These are phyloP conservation scores for Lithohypha guttulata DNA, from an alignment of 2,329 filamentous ascomycete species.

Conservation along the genomic window DNA sequence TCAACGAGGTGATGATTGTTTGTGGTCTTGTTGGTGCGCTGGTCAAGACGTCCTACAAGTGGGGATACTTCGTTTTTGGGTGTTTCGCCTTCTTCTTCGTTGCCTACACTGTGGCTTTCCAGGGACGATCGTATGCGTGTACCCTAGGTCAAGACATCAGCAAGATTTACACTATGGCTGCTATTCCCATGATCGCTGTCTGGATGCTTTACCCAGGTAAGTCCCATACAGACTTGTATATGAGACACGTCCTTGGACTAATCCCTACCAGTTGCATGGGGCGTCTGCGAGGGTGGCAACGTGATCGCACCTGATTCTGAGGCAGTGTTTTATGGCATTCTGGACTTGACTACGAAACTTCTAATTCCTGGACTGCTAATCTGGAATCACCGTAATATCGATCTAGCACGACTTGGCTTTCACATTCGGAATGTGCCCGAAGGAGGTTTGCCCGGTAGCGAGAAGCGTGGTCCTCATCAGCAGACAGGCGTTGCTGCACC, in stretches of 20 bases:
- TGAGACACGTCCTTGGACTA: no score
- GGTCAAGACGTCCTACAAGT: conserved; percentile 50
- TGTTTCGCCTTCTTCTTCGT: conserved; percentile 48
- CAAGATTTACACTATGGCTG: conserved; percentile 44
- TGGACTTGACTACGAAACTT: conserved; percentile 51
- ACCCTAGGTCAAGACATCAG: conserved; percentile 44
- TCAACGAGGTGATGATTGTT: conserved; percentile 58
- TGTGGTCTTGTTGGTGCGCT: conserved; percentile 56
- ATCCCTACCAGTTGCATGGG: conserved; percentile 55
- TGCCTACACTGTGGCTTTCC: conserved; percentile 47
- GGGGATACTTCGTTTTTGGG: conserved; percentile 49
- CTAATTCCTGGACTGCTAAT: conserved; percentile 52
- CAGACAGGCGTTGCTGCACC: neutral
- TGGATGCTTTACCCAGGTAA: conserved; percentile 60
- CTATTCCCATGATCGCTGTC: conserved; percentile 48
- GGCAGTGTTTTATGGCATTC: conserved; percentile 56
- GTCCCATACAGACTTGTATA: no score
- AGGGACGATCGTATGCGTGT: conserved; percentile 46
- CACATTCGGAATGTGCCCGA: conserved; percentile 15
- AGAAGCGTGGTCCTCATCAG: conserved; percentile 11
- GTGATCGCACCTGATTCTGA: conserved; percentile 56
- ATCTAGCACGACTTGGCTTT: conserved; percentile 39
- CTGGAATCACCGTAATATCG: conserved; percentile 52
- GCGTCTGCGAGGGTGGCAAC: conserved; percentile 53
- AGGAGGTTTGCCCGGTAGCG: conserved; percentile 1